These are phyloP conservation scores for Coffea eugenioides DNA, from an alignment of 257 asterid species.

Conservation along the genomic window DNA sequence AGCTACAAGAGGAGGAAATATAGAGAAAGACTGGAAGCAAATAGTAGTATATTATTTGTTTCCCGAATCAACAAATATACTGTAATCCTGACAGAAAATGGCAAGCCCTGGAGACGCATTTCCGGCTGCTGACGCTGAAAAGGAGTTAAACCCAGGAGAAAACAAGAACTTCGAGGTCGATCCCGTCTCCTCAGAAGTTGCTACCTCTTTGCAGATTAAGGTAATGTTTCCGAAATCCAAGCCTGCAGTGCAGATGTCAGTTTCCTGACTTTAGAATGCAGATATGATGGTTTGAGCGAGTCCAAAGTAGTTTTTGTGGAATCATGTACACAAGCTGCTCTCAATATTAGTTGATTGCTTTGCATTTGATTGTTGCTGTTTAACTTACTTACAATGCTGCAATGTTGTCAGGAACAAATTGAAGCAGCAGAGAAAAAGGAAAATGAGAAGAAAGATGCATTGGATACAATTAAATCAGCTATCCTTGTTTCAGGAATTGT, in stretches of 20 bases:
- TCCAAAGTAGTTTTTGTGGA: no score
- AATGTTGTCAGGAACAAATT: constrained; percentile 31
- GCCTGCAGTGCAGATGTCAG: no score
- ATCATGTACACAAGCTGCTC: no score
- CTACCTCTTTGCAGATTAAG: constrained; percentile 41
- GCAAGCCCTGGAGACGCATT: constrained; percentile 38
- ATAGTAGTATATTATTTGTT: neutral
- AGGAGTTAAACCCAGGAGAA: constrained; percentile 54
- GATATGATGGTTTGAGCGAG: no score
- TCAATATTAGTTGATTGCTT: neutral
- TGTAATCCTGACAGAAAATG: constrained; percentile 32
- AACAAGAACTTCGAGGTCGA: constrained; percentile 53
- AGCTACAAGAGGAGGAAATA: neutral
- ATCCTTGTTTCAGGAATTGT: constrained; percentile 60
- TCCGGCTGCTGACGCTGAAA: constrained; percentile 58
- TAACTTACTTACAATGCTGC: neutral
- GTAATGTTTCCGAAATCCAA: constrained; percentile 15
- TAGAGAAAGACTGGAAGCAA: neutral
- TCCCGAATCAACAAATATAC: neutral
- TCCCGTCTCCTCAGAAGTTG: constrained; percentile 53
- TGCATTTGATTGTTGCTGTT: neutral
- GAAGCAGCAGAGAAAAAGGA: constrained; percentile 36
- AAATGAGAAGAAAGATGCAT: constrained; percentile 47
- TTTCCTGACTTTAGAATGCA: no score
- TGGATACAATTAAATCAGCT: constrained; percentile 56